These are phyloP conservation scores for Phytomonas francai DNA, from an alignment of 208 protist species.

Conservation along the genomic window DNA sequence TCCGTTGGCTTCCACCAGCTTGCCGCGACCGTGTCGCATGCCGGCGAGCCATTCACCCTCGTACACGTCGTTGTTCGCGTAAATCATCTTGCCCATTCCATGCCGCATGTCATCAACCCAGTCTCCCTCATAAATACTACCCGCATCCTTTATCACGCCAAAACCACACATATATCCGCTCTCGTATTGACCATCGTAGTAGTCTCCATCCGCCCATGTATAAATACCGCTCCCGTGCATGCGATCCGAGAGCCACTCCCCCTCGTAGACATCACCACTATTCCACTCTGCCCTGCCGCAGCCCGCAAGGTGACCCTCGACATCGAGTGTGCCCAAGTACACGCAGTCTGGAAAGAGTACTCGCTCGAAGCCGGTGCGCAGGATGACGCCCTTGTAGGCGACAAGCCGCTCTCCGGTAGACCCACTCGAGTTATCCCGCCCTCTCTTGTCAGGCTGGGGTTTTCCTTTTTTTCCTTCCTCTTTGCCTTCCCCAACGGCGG, in stretches of 20 bases:
- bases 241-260: conserved; percentile 63
- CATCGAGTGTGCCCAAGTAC: conserved; percentile 71
- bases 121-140: conserved; percentile 69
- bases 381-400: conserved; percentile 33
- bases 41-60: conserved; percentile 82
- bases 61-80: conserved; percentile 67
- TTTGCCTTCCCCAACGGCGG: not conserved
- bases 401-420: not conserved
- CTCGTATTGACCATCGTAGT: conserved; percentile 61
- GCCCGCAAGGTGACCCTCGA: conserved; percentile 59
- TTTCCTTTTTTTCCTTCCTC: too few species aligned
- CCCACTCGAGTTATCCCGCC: not conserved
- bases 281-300: conserved; percentile 71
- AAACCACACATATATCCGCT: conserved; percentile 58
- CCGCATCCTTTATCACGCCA: conserved; percentile 73
- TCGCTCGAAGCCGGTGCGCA: conserved; percentile 31
- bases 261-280: conserved; percentile 73
- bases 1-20: conserved; percentile 43
- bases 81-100: conserved; percentile 72
- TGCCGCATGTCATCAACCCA: conserved; percentile 84
- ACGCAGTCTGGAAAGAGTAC: conserved; percentile 70
- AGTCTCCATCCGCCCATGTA: conserved; percentile 74
- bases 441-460: not conserved
- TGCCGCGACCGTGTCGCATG: conserved; percentile 79
- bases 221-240: conserved; percentile 73